Evolutionary conservation across 768 basidiomycete species (phyloP).

Genomic region (Glaciozyma martinii): DNA sequence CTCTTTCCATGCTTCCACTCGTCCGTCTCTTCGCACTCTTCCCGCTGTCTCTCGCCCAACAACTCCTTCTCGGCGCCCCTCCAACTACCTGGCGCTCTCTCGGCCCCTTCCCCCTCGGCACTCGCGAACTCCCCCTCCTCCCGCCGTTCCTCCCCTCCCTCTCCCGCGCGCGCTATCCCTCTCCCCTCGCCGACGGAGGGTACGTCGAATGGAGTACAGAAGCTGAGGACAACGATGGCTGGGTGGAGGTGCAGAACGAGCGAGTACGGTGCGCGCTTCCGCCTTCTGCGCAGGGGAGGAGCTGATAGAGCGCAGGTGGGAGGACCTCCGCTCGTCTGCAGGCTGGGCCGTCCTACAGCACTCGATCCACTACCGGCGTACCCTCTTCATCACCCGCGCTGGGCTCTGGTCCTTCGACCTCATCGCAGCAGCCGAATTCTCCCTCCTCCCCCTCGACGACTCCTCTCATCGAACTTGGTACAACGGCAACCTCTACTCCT

Average conservation of each 20-base stretch:
- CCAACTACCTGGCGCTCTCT: not conserved
- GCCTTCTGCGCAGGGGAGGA: not conserved
- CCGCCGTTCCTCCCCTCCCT: not conserved
- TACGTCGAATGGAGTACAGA: too few species aligned
- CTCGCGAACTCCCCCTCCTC: not conserved
- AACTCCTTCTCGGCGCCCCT: not conserved
- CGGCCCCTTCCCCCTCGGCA: slow-evolving; percentile 2
- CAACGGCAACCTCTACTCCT: slow-evolving; percentile 4
- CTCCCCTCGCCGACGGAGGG: slow-evolving; percentile 1
- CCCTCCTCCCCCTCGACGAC: not conserved
- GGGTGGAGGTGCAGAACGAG: not conserved
- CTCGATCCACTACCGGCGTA: not conserved
- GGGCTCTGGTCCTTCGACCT: not conserved
- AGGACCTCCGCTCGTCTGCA: not conserved
- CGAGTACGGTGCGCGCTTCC: not conserved
- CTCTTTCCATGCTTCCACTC: not conserved
- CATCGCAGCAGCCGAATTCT: not conserved
- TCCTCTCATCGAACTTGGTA: not conserved
- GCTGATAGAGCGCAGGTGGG: not conserved
- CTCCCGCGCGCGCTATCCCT: not conserved
- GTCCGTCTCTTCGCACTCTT: too few species aligned
- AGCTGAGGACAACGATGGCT: not conserved
- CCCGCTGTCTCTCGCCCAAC: not conserved
- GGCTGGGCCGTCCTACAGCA: not conserved
- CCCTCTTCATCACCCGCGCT: not conserved